Evolutionary conservation across 2,329 filamentous ascomycete genomes (phyloP).

Genomic region (Sclerotinia nivalis): DNA sequence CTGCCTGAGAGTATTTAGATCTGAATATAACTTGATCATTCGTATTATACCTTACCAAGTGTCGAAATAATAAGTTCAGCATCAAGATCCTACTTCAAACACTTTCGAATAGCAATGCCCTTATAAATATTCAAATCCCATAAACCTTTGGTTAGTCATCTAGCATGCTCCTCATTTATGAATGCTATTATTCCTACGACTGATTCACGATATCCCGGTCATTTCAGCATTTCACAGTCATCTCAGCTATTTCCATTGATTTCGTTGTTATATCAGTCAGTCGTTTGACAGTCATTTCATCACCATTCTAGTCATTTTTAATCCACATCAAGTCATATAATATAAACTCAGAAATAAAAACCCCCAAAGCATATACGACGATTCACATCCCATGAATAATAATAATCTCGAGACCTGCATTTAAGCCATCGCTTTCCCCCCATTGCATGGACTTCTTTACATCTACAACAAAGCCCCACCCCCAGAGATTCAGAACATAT

Average conservation of each 20-base stretch:
- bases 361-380: neutral
- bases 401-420: neutral
- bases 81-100: accelerated
- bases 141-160: neutral
- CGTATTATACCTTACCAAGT: neutral
- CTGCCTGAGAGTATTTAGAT: no score
- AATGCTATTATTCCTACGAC: neutral
- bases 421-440: neutral
- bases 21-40: neutral
- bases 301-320: neutral
- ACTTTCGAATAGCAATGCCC: no score
- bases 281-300: neutral
- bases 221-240: neutral
- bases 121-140: neutral
- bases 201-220: no score
- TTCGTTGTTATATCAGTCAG: neutral
- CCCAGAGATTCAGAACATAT: neutral
- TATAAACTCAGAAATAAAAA: neutral
- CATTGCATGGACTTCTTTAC: neutral
- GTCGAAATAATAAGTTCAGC: no score
- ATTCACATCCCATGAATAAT: neutral
- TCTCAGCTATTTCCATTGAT: neutral
- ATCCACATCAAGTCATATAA: neutral
- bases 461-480: neutral
- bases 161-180: no score